Conservation (phyloP, 148 eudicot genomes). For the Vaccinium myrtillus region DNA sequence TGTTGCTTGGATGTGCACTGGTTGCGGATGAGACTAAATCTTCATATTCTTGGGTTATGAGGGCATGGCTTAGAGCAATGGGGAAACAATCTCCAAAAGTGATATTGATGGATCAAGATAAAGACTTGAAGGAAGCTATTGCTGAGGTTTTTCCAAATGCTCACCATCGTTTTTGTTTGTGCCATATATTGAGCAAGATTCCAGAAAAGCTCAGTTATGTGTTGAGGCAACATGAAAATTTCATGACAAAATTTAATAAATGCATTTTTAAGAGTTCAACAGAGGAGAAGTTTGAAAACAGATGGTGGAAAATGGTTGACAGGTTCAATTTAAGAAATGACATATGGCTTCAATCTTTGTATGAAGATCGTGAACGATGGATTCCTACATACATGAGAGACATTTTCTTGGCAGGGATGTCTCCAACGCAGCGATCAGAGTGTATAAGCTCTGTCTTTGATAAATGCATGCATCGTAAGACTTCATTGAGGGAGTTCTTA, state of each 20-base stretch:
- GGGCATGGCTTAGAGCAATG: slow-evolving; percentile 2
- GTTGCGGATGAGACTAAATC: slow-evolving; percentile 8
- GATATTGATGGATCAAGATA: background rate
- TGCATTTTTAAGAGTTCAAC: background rate
- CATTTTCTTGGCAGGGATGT: slow-evolving; percentile 7
- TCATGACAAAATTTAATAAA: background rate
- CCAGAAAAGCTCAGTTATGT: background rate
- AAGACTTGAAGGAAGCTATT: background rate
- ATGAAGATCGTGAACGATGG: background rate
- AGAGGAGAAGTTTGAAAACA: background rate
- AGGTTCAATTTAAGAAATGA: background rate
- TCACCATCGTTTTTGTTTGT: background rate
- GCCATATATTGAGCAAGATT: background rate
- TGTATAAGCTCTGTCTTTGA: background rate
- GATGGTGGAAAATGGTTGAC: slow-evolving; percentile 4
- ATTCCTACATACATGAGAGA: slow-evolving; percentile 1
- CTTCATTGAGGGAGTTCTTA: background rate
- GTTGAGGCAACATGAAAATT: background rate
- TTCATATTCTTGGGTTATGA: slow-evolving; percentile 5
- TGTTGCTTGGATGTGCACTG: slow-evolving; percentile 7
- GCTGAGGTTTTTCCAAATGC: background rate
- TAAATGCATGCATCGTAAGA: background rate
- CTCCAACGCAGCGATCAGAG: background rate
- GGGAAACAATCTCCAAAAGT: slow-evolving; percentile 1
- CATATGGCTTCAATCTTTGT: background rate